Evolutionary conservation across 202 grass and related monocot species (phyloP), one percentile per base, ranked within the genome.

Genomic region (Dendrocalamus latiflorus): DNA sequence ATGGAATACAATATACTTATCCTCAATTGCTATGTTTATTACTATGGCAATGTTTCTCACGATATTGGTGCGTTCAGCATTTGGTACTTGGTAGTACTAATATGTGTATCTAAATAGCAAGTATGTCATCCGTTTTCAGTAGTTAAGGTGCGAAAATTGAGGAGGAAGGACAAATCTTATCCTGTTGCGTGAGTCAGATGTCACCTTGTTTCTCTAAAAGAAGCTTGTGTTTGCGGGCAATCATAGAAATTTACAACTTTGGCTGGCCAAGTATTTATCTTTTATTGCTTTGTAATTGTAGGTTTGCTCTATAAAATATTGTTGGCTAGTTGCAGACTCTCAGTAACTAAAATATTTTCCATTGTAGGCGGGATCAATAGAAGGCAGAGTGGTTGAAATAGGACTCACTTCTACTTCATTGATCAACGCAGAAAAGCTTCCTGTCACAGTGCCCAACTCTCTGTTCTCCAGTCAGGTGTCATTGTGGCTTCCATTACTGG

Each of bases 391-490:
- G 76, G 38, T 77, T 59, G 88, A 93, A 88, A 91, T 98, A 43
- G 95, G 95, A 57, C 95, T 98, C 58, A 94, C 92, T 69, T 77
- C 85, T 22, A 98, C 95, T 64, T 88, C 73, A 56, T 90, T 98
- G 77, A 88, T 91, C 68, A 98, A 93, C 81, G 83, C 95, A 77
- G 95, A 98, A 82, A 93, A 93, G 83, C 93, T 90, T 48, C 95
- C 95, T 74, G 91, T 98, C 78, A 91, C 94, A 80, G 92, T 98
- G 63, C 95, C 95, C 64, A 98, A 98, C 45, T 98, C 95, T 74
- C 56, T 98, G 65, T 98, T 98, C 76, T 91, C 92, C 64, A 98
- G 95, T 87, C 95, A 98, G 92, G 95, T 98, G 82, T 30, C n/a
- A 24, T 70, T 24, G 75, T 34, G 28, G 9, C 50, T 82, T 86